Conservation (phyloP, 1,284 basidiomycete species). For the Trichosporon faecale region DNA sequence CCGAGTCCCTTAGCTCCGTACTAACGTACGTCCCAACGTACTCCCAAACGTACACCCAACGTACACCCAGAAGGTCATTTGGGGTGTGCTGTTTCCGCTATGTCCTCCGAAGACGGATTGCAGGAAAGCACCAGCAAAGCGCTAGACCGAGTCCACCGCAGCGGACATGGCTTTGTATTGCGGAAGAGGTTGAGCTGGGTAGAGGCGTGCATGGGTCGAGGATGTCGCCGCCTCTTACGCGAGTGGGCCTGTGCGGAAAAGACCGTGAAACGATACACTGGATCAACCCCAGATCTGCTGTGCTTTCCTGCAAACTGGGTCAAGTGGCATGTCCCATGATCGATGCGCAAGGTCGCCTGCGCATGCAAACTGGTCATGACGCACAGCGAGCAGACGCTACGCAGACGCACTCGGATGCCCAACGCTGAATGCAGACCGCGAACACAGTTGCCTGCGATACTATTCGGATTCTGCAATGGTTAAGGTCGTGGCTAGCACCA, state of each 20-base stretch:
- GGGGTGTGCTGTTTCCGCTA: neutral
- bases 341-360: no score
- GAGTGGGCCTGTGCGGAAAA: neutral
- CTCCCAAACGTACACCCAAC: neutral
- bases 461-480: neutral
- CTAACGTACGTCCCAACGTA: neutral
- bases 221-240: no score
- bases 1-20: neutral
- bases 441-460: neutral
- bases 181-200: no score
- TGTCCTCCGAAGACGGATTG: neutral
- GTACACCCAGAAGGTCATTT: neutral
- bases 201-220: no score
- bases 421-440: no score
- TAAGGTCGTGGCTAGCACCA: constrained; percentile 3
- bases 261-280: neutral
- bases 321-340: neutral
- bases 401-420: neutral
- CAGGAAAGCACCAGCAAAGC: no score
- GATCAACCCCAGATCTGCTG: neutral
- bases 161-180: no score
- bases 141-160: neutral
- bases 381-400: no score
- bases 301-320: neutral
- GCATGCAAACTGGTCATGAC: neutral